Evolutionary conservation across 345 rosid genomes (phyloP).

Genomic region (Salix viminalis): DNA sequence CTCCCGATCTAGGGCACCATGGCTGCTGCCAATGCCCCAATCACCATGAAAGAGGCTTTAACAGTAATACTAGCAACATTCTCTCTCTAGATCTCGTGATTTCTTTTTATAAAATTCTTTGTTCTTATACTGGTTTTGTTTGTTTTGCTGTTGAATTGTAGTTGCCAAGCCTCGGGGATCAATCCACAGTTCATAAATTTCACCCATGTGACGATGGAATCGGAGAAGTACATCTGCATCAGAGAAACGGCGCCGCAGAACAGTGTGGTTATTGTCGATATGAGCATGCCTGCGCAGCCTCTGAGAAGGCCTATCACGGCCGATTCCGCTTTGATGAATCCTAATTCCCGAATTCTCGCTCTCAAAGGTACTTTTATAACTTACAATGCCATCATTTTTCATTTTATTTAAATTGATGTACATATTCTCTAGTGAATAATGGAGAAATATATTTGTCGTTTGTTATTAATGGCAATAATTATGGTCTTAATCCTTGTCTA

Average conservation of each 20-base stretch:
- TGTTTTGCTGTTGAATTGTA: constrained; percentile 15
- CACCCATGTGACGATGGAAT: constrained; percentile 73
- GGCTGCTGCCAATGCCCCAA: constrained; percentile 19
- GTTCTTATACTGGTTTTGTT: background rate
- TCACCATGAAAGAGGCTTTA: constrained; percentile 16
- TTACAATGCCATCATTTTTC: background rate
- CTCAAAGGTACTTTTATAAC: constrained; percentile 54
- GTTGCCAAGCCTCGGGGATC: constrained; percentile 79
- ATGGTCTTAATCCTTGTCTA: background rate
- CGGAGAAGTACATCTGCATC: constrained; percentile 75
- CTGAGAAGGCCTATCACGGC: constrained; percentile 73
- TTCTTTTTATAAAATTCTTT: background rate
- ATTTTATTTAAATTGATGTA: background rate
- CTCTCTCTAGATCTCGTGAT: constrained; percentile 32
- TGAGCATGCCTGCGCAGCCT: constrained; percentile 79
- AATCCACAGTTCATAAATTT: constrained; percentile 67
- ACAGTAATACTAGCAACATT: background rate
- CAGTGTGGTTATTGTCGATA: constrained; percentile 67
- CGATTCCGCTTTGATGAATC: constrained; percentile 74
- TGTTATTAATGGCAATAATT: background rate
- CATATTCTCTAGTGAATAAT: background rate
- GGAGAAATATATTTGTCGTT: background rate
- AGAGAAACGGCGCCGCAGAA: constrained; percentile 74
- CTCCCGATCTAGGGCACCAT: constrained; percentile 11
- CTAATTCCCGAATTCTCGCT: constrained; percentile 70